Evolutionary conservation across 164 flowering plant genomes (phyloP).

Genomic region (Kalanchoe fedtschenkoi): DNA sequence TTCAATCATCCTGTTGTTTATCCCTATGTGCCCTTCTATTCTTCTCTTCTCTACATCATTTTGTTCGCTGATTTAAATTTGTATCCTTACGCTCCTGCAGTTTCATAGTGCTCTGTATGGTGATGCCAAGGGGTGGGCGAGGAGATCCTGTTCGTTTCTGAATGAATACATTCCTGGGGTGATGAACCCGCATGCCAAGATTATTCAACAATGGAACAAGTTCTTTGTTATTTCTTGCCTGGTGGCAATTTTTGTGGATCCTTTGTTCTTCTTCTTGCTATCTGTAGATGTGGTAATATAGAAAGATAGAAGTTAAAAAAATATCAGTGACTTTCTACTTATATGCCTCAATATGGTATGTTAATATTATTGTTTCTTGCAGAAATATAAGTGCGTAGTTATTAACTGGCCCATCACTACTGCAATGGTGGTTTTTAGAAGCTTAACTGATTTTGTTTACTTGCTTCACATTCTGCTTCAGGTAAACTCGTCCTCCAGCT

Average conservation of each 20-base stretch:
- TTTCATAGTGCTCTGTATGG: constrained; percentile 63
- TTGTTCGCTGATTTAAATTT: no score
- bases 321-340: neutral
- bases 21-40: neutral
- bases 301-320: neutral
- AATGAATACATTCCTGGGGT: constrained; percentile 43
- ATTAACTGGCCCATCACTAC: constrained; percentile 42
- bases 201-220: constrained; percentile 76
- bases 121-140: constrained; percentile 76
- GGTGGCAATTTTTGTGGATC: constrained; percentile 78
- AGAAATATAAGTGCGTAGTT: constrained; percentile 62
- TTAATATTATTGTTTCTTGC: constrained; percentile 8
- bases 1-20: no score
- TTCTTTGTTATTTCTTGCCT: constrained; percentile 77
- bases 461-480: constrained; percentile 76
- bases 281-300: constrained; percentile 41
- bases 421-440: constrained; percentile 53
- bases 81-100: constrained; percentile 20
- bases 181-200: constrained; percentile 76
- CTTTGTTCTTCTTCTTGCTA: constrained; percentile 71
- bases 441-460: constrained; percentile 63
- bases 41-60: no score
- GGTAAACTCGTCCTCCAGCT: constrained; percentile 22
- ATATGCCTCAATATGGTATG: neutral
- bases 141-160: constrained; percentile 35